Evolutionary conservation across 2,329 filamentous ascomycete genomes (phyloP), one percentile per base, ranked within the genome.

Genomic region (Fusarium anthophilum): DNA sequence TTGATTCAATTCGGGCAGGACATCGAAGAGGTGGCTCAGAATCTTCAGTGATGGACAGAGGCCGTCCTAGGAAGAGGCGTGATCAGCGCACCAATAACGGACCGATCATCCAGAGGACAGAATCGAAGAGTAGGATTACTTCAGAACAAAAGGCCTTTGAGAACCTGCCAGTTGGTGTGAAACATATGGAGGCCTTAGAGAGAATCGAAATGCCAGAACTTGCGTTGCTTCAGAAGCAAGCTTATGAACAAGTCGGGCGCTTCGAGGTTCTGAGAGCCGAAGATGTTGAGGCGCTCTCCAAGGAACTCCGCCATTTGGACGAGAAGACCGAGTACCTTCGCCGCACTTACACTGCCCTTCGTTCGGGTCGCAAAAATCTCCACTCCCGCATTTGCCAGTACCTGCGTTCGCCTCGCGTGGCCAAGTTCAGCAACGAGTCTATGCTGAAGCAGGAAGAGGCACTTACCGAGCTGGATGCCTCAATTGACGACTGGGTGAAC

Each of bases 401-500:
- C 77, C 87, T 95, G 15, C 91, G 92, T 57, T 92, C 91, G 24
- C 91, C 92, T 14, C 89, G 92, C 38, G 88, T 90, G 10, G 90
- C 91, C 63, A 91, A 90, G 73, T 94, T 95, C 80, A 94, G 91
- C 73, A 88, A 91, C 72, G 92, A 95, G 70, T 91, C 91, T 26
- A 90, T 96, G 80, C 86, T 95, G 47, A 93, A 92, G 83, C 93
- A 95, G 80, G 93, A 95, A 81, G 93, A 95, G 81, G 92, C 92
- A 4, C 86, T 96, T 17, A 90, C 91, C 3, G 93, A 95, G 80
- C 88, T 96, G 12, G 93, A 96, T 79, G 84, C 87, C 22, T 93
- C 91, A 6, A 95, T 96, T 72, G 93, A 95, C 77, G 92, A 94
- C 79, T 95, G 93, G 91, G 90, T 93, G 55, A 86, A 84, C 76